Percentiles rank a stretch among this genome's conserved stretches.
Conservation (phyloP, 23 red algal species). For the Agarophyton chilense region DNA sequence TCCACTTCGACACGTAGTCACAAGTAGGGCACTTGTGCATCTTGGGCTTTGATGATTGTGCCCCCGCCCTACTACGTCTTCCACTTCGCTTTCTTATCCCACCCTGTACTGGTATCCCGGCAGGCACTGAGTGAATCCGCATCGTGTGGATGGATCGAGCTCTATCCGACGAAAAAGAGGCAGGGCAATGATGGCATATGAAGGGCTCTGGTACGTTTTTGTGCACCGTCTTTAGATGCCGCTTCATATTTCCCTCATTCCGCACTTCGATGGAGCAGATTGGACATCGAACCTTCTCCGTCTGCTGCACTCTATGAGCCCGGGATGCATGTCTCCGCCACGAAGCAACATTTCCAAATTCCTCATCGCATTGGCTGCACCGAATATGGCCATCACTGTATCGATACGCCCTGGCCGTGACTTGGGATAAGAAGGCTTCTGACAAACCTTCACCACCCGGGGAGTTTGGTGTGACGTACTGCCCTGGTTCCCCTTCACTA, state of each 20-base stretch:
- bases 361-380: background rate
- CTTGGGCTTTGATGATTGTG: background rate
- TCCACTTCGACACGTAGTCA: background rate
- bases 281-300: background rate
- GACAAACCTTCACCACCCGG: background rate
- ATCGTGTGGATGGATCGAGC: background rate
- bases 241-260: background rate
- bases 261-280: background rate
- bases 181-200: background rate
- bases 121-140: background rate
- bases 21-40: background rate
- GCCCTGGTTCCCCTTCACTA: too few relatives aligned
- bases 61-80: background rate
- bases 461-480: background rate
- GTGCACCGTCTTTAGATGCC: background rate
- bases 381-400: background rate
- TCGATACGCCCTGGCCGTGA: background rate
- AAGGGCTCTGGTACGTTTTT: background rate
- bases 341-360: background rate
- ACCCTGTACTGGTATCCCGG: background rate
- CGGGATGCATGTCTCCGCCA: background rate
- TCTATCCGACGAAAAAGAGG: background rate
- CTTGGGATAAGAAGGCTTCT: background rate
- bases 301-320: background rate
- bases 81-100: background rate